phyloP scores from a whole-genome alignment of 148 eudicot species.

The Salicornia ramosissima region DNA sequence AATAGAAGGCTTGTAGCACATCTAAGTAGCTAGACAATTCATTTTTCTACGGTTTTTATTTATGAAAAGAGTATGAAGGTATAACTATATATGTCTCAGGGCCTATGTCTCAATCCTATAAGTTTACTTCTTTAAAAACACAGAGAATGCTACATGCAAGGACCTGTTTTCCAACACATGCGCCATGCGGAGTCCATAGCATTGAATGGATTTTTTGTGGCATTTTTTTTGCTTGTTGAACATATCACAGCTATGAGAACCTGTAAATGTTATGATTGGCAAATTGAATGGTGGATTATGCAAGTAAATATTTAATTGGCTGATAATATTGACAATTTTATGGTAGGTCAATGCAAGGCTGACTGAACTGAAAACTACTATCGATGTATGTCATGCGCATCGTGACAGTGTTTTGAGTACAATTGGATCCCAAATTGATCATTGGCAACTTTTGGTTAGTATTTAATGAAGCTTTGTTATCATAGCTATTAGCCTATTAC shows the following conservation, averaged over 20 bases:
- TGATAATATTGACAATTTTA: constrained; percentile 7
- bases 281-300: background rate
- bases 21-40: too few relatives aligned
- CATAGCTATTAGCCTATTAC: background rate
- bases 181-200: background rate
- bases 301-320: background rate
- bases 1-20: too few relatives aligned
- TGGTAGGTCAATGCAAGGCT: constrained; percentile 59
- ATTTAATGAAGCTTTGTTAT: background rate
- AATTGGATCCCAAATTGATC: constrained; percentile 53
- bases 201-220: background rate
- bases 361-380: constrained; percentile 63
- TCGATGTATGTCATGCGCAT: constrained; percentile 58
- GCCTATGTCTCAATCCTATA: background rate
- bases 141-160: background rate
- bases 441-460: constrained; percentile 56
- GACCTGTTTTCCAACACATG: background rate
- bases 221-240: background rate
- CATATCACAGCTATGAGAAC: background rate
- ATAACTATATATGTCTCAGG: background rate
- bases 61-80: background rate
- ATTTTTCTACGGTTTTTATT: background rate
- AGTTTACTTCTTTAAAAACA: background rate
- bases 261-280: background rate
- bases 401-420: constrained; percentile 46